These are phyloP conservation scores for Penicillium pulvis DNA, from an alignment of 495 filamentous ascomycete genomes.

Conservation along the genomic window DNA sequence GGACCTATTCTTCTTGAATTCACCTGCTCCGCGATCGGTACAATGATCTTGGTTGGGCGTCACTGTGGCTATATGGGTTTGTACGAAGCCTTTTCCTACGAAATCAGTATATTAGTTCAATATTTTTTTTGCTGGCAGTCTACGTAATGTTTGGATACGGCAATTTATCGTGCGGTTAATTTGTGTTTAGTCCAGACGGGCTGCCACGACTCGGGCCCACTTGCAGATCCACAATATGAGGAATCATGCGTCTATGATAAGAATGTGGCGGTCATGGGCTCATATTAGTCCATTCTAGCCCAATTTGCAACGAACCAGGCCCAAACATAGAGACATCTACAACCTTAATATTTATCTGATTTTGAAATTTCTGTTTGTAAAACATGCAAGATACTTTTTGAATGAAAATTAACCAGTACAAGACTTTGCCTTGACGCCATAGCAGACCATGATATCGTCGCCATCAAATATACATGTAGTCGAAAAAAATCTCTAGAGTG, in stretches of 20 bases:
- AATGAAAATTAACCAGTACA: conserved; percentile 24
- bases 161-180: neutral
- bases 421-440: conserved; percentile 42
- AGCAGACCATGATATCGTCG: conserved; percentile 42
- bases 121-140: conserved; percentile 16
- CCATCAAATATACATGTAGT: conserved; percentile 46
- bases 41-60: conserved; percentile 31
- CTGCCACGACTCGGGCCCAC: conserved; percentile 22
- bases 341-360: conserved; percentile 11
- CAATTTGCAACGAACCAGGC: neutral
- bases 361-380: conserved; percentile 4
- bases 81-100: conserved; percentile 25
- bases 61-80: conserved; percentile 25
- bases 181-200: conserved; percentile 13
- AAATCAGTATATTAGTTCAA: conserved; percentile 24
- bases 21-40: conserved; percentile 22
- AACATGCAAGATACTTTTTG: conserved; percentile 29
- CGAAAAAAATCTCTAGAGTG: conserved; percentile 26
- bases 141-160: conserved; percentile 1
- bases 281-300: neutral
- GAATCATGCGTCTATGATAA: conserved; percentile 10
- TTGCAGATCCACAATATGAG: conserved; percentile 23
- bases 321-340: neutral
- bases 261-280: conserved; percentile 4
- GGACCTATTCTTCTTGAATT: conserved; percentile 20